A percentile compares a stretch with the other conserved stretches of the same genome.
Conservation (phyloP, 768 basidiomycete genomes). For the Boletus pseudopeckii region DNA sequence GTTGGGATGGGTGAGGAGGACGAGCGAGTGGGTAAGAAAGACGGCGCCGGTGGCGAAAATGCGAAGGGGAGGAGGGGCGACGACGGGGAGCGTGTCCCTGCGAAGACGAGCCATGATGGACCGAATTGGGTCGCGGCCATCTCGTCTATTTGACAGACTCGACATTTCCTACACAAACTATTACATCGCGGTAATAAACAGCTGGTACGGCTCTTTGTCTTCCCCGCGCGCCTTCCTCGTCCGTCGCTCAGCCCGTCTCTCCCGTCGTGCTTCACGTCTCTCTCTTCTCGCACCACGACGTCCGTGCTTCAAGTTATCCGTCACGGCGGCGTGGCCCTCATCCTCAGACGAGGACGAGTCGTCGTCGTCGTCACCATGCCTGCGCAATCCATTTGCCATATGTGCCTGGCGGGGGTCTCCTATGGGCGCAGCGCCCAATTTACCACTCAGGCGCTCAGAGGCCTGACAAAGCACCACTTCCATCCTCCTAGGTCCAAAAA, state of each 20-base stretch:
- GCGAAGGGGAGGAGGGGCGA: slow-evolving; percentile 40
- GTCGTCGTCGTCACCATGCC: neutral
- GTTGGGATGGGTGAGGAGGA: slow-evolving; percentile 55
- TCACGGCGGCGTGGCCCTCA: neutral
- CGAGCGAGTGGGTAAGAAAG: slow-evolving; percentile 72
- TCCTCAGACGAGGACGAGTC: slow-evolving; percentile 2
- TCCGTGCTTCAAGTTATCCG: neutral
- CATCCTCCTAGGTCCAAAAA: slow-evolving; percentile 46
- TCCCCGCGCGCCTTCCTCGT: slow-evolving; percentile 18
- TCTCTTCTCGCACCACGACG: slow-evolving; percentile 10
- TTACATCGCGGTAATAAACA: slow-evolving; percentile 13
- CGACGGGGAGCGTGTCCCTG: slow-evolving; percentile 19
- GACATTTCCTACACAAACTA: neutral
- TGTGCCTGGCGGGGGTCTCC: slow-evolving; percentile 18
- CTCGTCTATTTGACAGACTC: no score
- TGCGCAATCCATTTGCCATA: slow-evolving; percentile 19
- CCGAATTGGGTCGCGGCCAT: neutral
- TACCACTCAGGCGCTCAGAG: slow-evolving; percentile 29
- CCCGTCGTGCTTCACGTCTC: slow-evolving; percentile 15
- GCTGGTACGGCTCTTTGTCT: slow-evolving; percentile 17
- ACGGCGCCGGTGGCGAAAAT: slow-evolving; percentile 79
- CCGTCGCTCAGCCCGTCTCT: slow-evolving; percentile 10
- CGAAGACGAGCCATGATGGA: slow-evolving; percentile 28
- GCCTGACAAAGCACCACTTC: slow-evolving; percentile 39
- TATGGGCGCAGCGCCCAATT: slow-evolving; percentile 19